Base-by-base conservation (phyloP, 176 grass and related monocot species). In the Carex parvula region DNA sequence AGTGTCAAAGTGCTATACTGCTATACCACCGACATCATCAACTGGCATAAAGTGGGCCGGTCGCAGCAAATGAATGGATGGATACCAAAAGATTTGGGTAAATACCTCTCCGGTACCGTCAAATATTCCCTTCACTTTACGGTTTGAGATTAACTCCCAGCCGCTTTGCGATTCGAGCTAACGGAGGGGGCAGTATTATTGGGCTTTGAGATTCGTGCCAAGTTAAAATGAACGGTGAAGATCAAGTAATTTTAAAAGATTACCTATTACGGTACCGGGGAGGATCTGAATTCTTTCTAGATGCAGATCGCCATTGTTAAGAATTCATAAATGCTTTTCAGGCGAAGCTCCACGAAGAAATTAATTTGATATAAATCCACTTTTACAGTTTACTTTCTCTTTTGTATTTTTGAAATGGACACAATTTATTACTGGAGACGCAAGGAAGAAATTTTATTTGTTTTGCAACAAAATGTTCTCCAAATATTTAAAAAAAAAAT, bases 281-380 rank as follows among this genome's bases (percentile, higher is more conserved):
- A n/a, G n/a, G n/a, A n/a, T n/a, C n/a, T n/a, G n/a, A n/a, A n/a
- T n/a, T n/a, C 26, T 26, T 26, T 26, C 26, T 26, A 29, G 50
- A 77, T 50, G 50, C 46, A 56, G 24, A 77, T 56, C 73, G 56
- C 11, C 0, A 16, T n/a, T 15, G 73, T 77, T 77, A 77, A 75
- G 50, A 52, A 17, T 76, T 76, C 42, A 75, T 75, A 56, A 77
- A 32, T 77, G 50, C 48, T 77, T 14, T 52, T 75, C 21, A 77
- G 73, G 14, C 22, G 13, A 77, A 77, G 32, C 50, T 77, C 13
- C 50, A 77, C 14, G 18, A 14, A 30, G 48, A 6, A 52, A 77
- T 56, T 55, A 77, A 55, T 77, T 30, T 54, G 73, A 48, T 56
- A 17, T 26, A 20, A 15, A 75, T 29, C 5, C 70, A 26, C 18